These are phyloP conservation scores for Polygonum aviculare DNA, from an alignment of 148 eudicot species.

Conservation along the genomic window DNA sequence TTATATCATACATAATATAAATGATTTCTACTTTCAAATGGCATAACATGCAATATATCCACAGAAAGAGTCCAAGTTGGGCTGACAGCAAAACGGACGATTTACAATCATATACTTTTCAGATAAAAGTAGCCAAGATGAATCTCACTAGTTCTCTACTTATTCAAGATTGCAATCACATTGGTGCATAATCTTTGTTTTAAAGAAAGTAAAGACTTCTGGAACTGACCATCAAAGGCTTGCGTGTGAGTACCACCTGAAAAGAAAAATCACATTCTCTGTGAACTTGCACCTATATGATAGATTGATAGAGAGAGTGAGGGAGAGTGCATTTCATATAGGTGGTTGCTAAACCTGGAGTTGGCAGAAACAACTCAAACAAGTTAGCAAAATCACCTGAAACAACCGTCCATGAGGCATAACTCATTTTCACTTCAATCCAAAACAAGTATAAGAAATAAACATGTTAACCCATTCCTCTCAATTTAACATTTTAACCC, in stretches of 20 bases:
- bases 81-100: background rate
- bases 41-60: background rate
- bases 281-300: background rate
- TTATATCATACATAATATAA: no score
- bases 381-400: background rate
- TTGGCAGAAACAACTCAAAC: background rate
- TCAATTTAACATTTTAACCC: background rate
- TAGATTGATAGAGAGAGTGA: background rate
- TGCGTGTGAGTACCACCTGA: constrained; percentile 4
- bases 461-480: background rate
- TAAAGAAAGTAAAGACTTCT: background rate
- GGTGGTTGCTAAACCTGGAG: background rate
- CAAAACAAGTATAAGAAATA: background rate
- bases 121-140: constrained; percentile 5
- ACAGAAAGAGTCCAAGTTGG: background rate
- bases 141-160: constrained; percentile 2
- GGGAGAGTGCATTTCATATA: background rate
- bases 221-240: constrained; percentile 8
- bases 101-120: constrained; percentile 11
- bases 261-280: background rate
- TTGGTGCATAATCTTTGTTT: background rate
- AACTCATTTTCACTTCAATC: background rate
- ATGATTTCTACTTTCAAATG: background rate
- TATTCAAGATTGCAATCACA: constrained; percentile 9
- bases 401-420: no score